Evolutionary conservation across 192 early-diverging fungal species (phyloP).

Genomic region (Entomortierella lignicola): DNA sequence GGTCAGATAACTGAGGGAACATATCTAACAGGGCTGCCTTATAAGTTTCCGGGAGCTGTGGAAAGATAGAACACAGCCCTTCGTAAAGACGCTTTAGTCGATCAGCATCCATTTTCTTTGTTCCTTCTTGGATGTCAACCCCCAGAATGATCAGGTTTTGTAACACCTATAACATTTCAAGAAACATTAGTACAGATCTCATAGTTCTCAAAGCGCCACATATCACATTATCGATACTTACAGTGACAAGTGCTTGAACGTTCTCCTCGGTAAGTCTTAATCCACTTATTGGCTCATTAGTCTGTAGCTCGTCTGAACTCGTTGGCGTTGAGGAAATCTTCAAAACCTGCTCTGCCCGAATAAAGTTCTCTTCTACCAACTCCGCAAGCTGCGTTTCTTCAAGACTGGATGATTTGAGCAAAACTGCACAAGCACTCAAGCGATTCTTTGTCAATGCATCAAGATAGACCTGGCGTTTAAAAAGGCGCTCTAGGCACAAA

Average conservation of each 20-base stretch:
- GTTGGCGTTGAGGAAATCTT: not conserved
- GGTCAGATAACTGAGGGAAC: not conserved
- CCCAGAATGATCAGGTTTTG: conserved; percentile 20
- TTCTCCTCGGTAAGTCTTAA: not conserved
- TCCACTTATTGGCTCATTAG: not conserved
- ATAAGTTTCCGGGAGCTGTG: not conserved
- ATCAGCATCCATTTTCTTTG: not conserved
- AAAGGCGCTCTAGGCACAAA: conserved; percentile 28
- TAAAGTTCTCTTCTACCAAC: not conserved
- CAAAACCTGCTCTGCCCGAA: not conserved
- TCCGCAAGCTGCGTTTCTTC: not conserved
- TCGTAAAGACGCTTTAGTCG: conserved; percentile 13
- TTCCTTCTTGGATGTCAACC: not conserved
- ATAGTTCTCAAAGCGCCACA: no score
- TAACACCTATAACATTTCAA: not conserved
- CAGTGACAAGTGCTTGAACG: conserved; percentile 7
- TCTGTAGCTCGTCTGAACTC: not conserved
- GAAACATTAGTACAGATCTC: not conserved
- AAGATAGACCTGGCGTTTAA: conserved; percentile 21
- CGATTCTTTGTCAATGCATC: not conserved
- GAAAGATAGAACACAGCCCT: not conserved
- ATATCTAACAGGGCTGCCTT: not conserved
- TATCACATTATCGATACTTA: no score
- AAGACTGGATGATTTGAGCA: conserved; percentile 2
- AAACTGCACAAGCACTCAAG: conserved; percentile 6